Conservation (phyloP, 1,284 basidiomycete genomes). For the Cerioporus squamosus region DNA sequence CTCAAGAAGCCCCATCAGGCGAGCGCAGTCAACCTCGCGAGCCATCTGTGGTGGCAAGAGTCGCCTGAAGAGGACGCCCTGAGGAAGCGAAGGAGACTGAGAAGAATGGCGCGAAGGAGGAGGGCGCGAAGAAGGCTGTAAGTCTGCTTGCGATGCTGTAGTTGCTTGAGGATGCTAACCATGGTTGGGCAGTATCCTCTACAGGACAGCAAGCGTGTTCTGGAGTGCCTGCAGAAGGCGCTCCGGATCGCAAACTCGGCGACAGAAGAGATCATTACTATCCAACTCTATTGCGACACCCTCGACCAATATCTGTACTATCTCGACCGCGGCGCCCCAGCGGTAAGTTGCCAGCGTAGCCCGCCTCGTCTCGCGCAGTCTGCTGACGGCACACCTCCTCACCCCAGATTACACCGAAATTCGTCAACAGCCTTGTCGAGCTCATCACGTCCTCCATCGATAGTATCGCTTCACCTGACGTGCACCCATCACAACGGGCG, state of each 20-base stretch:
- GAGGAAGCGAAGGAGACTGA: constrained; percentile 35
- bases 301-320: constrained; percentile 95
- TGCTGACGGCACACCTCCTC: not conserved
- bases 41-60: constrained; percentile 97
- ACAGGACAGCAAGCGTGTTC: constrained; percentile 92
- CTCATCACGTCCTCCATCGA: constrained; percentile 92
- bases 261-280: constrained; percentile 92
- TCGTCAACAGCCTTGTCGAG: constrained; percentile 92
- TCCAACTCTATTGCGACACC: constrained; percentile 93
- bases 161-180: not conserved
- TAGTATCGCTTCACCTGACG: constrained; percentile 80
- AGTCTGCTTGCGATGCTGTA: constrained; percentile 29
- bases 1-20: constrained; percentile 97
- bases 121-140: constrained; percentile 63
- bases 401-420: constrained; percentile 90
- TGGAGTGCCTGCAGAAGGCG: constrained; percentile 95
- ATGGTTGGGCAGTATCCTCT: constrained; percentile 68
- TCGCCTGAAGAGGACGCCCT: constrained; percentile 42
- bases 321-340: constrained; percentile 88
- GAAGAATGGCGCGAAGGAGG: constrained; percentile 47
- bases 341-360: constrained; percentile 54
- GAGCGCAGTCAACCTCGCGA: constrained; percentile 90
- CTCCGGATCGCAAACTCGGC: constrained; percentile 92
- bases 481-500: constrained; percentile 81
- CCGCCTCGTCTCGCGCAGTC: not conserved